Conservation (phyloP, 2,329 filamentous ascomycete species). For the Emmonsiellopsis sp. region DNA sequence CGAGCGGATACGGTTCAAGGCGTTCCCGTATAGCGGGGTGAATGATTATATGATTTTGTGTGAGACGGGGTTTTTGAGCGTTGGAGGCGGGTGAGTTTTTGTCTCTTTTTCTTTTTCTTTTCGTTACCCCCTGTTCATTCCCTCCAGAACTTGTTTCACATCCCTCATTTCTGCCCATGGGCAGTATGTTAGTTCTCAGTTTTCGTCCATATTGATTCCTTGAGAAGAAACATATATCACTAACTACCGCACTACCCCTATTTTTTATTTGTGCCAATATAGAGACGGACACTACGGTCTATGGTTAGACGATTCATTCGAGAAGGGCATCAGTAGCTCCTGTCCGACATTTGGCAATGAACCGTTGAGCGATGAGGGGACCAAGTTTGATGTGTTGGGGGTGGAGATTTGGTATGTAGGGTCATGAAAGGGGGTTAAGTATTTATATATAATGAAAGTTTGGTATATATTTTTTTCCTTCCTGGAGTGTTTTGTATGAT, state of each 20-base stretch:
- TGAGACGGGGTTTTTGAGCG: constrained; percentile 71
- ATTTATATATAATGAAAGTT: no score
- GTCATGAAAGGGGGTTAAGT: constrained; percentile 14
- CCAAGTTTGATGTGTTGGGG: constrained; percentile 82
- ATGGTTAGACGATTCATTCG: constrained; percentile 82
- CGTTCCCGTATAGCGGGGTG: constrained; percentile 88
- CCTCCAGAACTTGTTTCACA: neutral
- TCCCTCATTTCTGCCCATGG: neutral
- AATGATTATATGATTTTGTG: constrained; percentile 98
- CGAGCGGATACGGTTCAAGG: constrained; percentile 85
- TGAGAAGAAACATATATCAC: neutral
- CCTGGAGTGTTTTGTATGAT: no score
- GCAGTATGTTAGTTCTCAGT: neutral
- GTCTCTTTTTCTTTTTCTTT: neutral
- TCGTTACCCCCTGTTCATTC: neutral
- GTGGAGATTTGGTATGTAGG: constrained; percentile 94
- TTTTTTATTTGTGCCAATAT: constrained; percentile 15
- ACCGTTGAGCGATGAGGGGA: constrained; percentile 81
- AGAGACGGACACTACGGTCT: constrained; percentile 80
- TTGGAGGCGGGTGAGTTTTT: constrained; percentile 62
- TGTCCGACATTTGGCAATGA: constrained; percentile 95
- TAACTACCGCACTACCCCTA: neutral
- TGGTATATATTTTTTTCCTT: no score
- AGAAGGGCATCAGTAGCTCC: constrained; percentile 70
- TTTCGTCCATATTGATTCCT: neutral